Evolutionary conservation across 2,329 filamentous ascomycete genomes (phyloP).

Genomic region (Diaporthe velutina): DNA sequence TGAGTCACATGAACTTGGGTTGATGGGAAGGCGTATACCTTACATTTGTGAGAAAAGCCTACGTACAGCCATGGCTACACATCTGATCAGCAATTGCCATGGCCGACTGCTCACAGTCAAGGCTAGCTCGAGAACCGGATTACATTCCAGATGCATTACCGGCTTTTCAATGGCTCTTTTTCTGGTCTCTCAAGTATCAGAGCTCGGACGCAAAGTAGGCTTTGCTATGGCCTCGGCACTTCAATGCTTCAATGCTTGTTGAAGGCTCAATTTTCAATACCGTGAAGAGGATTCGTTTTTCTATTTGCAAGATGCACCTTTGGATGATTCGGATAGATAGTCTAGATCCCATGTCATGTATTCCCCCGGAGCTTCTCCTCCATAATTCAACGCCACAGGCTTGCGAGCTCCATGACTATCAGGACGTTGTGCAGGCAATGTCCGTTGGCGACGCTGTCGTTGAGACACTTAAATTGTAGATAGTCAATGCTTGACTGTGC

Average conservation of each 20-base stretch:
- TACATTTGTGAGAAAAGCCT: no score
- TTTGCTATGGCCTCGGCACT: neutral
- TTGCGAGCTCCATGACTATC: neutral
- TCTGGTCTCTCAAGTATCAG: neutral
- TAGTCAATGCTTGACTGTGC: constrained; percentile 32
- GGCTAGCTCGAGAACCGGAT: neutral
- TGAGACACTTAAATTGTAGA: constrained; percentile 37
- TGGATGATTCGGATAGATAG: neutral
- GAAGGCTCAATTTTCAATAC: neutral
- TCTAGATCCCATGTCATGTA: neutral
- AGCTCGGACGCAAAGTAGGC: no score
- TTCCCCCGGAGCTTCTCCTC: neutral
- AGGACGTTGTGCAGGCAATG: constrained; percentile 16
- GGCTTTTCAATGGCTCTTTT: no score
- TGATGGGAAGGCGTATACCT: neutral
- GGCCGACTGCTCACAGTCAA: no score
- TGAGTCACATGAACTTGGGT: neutral
- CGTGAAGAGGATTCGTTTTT: neutral
- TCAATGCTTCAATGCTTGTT: neutral
- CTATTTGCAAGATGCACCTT: neutral
- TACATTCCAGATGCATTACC: no score
- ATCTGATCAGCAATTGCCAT: neutral
- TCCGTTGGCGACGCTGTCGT: constrained; percentile 19
- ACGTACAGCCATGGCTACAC: neutral
- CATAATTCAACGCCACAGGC: neutral